Percentiles rank a stretch among this genome's conserved stretches.
Evolutionary conservation across 495 filamentous ascomycete species (phyloP).

Genomic region (Xylaria scruposa): DNA sequence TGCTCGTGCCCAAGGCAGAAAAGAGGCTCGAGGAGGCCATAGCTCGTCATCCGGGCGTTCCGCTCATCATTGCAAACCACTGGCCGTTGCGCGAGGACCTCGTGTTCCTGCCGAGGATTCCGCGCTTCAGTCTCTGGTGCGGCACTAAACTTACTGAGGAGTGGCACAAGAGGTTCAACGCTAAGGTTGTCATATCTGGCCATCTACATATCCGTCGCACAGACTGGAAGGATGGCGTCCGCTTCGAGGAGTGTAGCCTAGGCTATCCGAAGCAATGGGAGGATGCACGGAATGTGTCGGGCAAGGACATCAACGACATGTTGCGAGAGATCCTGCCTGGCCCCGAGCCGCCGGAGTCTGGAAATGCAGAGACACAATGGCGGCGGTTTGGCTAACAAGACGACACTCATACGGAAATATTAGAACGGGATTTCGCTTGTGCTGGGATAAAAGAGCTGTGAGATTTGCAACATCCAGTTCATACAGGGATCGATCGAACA

Average conservation of each 20-base stretch:
- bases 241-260: constrained; percentile 44
- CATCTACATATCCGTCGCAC: constrained; percentile 45
- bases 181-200: constrained; percentile 43
- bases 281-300: constrained; percentile 31
- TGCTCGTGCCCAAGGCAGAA: constrained; percentile 34
- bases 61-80: constrained; percentile 41
- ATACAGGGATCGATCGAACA: background rate
- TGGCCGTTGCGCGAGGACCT: constrained; percentile 47
- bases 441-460: background rate
- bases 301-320: constrained; percentile 39
- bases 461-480: background rate
- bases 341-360: constrained; percentile 31
- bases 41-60: constrained; percentile 22
- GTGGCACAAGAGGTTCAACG: constrained; percentile 41
- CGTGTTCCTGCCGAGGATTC: constrained; percentile 41
- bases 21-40: constrained; percentile 28
- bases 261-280: constrained; percentile 45
- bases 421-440: background rate
- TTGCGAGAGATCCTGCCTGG: constrained; percentile 45
- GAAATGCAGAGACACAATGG: constrained; percentile 34
- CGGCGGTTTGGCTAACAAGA: constrained; percentile 35
- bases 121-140: constrained; percentile 45
- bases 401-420: background rate
- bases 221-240: constrained; percentile 43
- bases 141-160: constrained; percentile 43